Evolutionary conservation across 768 basidiomycete genomes (phyloP), one percentile per base, ranked within the genome.

Genomic region (Pisolithus microcarpus): DNA sequence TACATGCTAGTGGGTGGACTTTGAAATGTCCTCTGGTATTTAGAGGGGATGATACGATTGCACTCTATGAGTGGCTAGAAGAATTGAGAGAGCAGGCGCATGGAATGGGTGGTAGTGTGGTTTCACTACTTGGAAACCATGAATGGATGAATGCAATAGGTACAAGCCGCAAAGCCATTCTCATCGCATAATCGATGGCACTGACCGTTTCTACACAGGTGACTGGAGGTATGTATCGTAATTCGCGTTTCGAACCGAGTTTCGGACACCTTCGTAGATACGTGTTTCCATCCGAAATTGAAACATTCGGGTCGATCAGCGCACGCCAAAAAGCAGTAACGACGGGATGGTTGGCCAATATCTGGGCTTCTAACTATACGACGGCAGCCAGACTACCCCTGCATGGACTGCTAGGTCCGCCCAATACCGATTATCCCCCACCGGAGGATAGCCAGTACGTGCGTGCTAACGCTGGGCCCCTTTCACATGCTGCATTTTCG

Each of bases 121-220:
- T 95, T 30, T 82, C 79, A 11, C 77, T 90, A 49, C 71, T 97
- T 31, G 96, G 96, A 23, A 99, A 99, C 65, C 96, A 99, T 58
- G 96, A 98, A 66, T 84, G 85, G 75, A 96, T 97, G 91, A 94
- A 94, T 57, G 82, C 79, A 13, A 84, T 91, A 52, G 87, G 87
- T 85, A 57, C 4, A 19, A 67, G 54, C 16, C 36, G 23, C 36
- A 21, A 36, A 34, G 47, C 54, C 48, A 40, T 24, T 44, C 42
- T 18, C 45, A 19, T 49, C 13, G 44, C 49, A 19, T 50, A 45
- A 2, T 38, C 51, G 6, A 57, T 53, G 5, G 34, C 11, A 1
- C 37, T 57, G 43, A 61, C 19, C 21, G 16, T 43, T 38, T 45
- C 58, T 52, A 48, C 61, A 34, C 55, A 81, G 89, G 90, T 53